Evolutionary conservation across 2,329 filamentous ascomycete genomes (phyloP).

Genomic region (Pestalotiopsis fici): DNA sequence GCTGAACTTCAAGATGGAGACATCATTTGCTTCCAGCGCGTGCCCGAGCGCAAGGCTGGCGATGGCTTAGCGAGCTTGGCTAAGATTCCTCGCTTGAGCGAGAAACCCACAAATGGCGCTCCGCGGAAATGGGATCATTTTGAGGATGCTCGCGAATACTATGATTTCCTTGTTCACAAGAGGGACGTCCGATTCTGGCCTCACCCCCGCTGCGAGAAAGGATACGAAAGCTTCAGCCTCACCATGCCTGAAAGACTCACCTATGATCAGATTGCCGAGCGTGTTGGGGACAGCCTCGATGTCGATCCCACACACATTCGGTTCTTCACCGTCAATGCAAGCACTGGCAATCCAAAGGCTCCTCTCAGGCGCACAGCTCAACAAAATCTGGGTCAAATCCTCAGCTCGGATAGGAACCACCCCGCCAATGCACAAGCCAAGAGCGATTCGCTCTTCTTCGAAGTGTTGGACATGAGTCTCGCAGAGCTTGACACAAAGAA

Average conservation of each 20-base stretch:
- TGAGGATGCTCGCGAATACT: constrained; percentile 80
- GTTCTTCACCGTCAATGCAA: constrained; percentile 82
- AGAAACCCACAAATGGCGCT: constrained; percentile 38
- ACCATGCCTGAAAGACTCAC: constrained; percentile 84
- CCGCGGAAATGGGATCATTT: constrained; percentile 51
- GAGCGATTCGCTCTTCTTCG: constrained; percentile 82
- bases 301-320: constrained; percentile 85
- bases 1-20: constrained; percentile 97
- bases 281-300: constrained; percentile 76
- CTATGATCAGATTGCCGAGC: constrained; percentile 84
- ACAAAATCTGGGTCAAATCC: constrained; percentile 75
- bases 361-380: constrained; percentile 73
- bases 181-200: constrained; percentile 78
- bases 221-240: constrained; percentile 70
- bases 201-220: constrained; percentile 57
- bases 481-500: constrained; percentile 94
- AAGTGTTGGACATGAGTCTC: constrained; percentile 91
- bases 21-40: constrained; percentile 89
- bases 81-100: constrained; percentile 38
- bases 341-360: constrained; percentile 74
- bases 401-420: constrained; percentile 72
- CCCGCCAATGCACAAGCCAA: constrained; percentile 72
- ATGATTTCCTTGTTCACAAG: constrained; percentile 89
- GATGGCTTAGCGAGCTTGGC: constrained; percentile 39
- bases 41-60: constrained; percentile 48